A percentile compares a stretch with the other conserved stretches of the same genome.
phyloP scores from a whole-genome alignment of 306 rosid species.

The Dryas drummondii region DNA sequence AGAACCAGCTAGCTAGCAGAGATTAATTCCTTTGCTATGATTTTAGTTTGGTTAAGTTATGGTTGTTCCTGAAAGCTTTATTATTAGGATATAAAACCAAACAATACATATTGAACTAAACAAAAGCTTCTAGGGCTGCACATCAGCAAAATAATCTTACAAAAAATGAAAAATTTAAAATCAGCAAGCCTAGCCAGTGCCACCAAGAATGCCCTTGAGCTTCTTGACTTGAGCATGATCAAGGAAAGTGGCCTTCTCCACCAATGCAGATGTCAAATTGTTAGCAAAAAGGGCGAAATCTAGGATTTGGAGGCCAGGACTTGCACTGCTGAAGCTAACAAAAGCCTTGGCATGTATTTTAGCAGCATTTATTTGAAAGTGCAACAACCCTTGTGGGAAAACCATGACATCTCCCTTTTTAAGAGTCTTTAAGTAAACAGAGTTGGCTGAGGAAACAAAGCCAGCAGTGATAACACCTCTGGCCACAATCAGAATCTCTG shows the following conservation, averaged over 20 bases:
- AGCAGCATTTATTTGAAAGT: slow-evolving; percentile 59
- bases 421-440: slow-evolving; percentile 52
- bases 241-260: slow-evolving; percentile 59
- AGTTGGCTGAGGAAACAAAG: slow-evolving; percentile 57
- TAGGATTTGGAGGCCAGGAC: slow-evolving; percentile 79
- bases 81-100: neutral
- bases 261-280: slow-evolving; percentile 49
- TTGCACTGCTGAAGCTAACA: slow-evolving; percentile 59
- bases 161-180: neutral
- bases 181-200: slow-evolving; percentile 39
- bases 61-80: no score
- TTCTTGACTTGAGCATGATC: slow-evolving; percentile 60
- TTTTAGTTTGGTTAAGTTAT: no score
- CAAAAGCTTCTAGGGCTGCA: neutral
- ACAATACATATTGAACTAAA: neutral
- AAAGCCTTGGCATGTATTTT: slow-evolving; percentile 37
- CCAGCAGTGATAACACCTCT: slow-evolving; percentile 60
- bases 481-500: slow-evolving; percentile 50
- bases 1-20: no score
- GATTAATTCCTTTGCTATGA: no score
- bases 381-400: slow-evolving; percentile 84
- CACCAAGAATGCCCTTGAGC: slow-evolving; percentile 85
- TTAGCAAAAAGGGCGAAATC: slow-evolving; percentile 75
- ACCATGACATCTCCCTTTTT: slow-evolving; percentile 62
- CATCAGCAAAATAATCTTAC: neutral